Percentiles rank a stretch among this genome's conserved stretches.
Evolutionary conservation across 2,329 filamentous ascomycete genomes (phyloP).

Genomic region (Metarhizium sp.): DNA sequence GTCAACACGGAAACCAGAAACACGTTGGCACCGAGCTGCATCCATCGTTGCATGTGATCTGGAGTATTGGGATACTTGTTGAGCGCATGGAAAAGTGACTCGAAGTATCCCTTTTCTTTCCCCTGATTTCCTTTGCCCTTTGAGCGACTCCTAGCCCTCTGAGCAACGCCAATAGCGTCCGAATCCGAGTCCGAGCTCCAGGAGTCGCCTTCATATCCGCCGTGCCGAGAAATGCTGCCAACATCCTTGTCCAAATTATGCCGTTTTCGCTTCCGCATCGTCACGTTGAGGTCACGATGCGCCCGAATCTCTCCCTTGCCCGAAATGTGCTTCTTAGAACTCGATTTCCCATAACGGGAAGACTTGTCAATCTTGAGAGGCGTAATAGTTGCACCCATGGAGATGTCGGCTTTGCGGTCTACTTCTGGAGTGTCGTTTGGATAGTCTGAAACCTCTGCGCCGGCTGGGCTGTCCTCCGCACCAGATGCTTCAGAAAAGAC

Average conservation of each 20-base stretch:
- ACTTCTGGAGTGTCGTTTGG: conserved; percentile 42
- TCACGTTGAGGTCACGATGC: conserved; percentile 26
- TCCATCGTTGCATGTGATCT: conserved; percentile 49
- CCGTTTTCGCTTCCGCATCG: conserved; percentile 44
- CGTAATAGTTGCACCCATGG: conserved; percentile 34
- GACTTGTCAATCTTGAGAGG: conserved; percentile 37
- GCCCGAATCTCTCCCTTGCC: conserved; percentile 58
- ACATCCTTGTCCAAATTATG: conserved; percentile 43
- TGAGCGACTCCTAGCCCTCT: conserved; percentile 11
- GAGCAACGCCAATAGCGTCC: conserved; percentile 12
- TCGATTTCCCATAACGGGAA: conserved; percentile 32
- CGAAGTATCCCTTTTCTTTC: conserved; percentile 21
- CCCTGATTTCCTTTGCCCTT: conserved; percentile 15
- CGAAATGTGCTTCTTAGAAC: conserved; percentile 32
- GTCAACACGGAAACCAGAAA: conserved; percentile 45
- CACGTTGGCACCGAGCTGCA: conserved; percentile 54
- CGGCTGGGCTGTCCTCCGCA: conserved; percentile 50
- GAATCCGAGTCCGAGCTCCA: conserved; percentile 41
- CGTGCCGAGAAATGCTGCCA: conserved; percentile 36
- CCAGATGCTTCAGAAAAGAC: conserved; percentile 46
- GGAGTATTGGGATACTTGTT: conserved; percentile 50
- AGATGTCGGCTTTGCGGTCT: conserved; percentile 33
- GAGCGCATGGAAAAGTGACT: conserved; percentile 39
- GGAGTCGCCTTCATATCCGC: conserved; percentile 31
- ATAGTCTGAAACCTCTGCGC: conserved; percentile 46